These are phyloP conservation scores for Lunularia cruciata DNA, from an alignment of 225 moss, liverwort and hornwort genomes.

Conservation along the genomic window DNA sequence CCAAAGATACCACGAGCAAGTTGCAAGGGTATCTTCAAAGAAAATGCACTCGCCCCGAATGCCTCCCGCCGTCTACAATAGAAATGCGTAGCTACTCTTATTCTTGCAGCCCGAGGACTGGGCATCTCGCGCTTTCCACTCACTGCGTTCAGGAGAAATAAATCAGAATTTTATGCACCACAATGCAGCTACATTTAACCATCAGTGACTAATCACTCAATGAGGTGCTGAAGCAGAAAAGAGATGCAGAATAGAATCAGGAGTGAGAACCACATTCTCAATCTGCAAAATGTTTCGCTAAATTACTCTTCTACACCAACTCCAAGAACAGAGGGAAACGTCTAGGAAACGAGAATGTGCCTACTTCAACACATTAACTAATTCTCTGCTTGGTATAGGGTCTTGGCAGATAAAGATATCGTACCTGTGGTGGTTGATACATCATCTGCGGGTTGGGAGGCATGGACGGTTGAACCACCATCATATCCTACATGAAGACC, in stretches of 20 bases:
- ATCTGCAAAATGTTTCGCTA: not conserved
- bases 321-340: too few relatives aligned
- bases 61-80: not conserved
- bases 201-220: too few relatives aligned
- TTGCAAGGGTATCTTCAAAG: not conserved
- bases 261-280: too few relatives aligned
- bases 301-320: not conserved
- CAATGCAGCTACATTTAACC: too few relatives aligned
- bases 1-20: not conserved
- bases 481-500: constrained; percentile 73
- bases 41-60: constrained; percentile 1
- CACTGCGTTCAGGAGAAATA: not conserved
- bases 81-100: constrained; percentile 1
- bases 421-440: constrained; percentile 84
- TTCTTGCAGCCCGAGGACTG: not conserved
- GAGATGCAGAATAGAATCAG: not conserved
- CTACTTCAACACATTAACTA: too few relatives aligned
- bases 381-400: too few relatives aligned
- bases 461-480: constrained; percentile 72
- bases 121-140: not conserved
- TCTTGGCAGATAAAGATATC: not conserved
- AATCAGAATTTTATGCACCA: not conserved
- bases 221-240: not conserved
- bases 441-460: constrained; percentile 74
- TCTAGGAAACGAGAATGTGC: too few relatives aligned